A percentile compares a stretch with the other conserved stretches of the same genome.
phyloP scores from a whole-genome alignment of 2,329 filamentous ascomycete genomes.

The Magnaporthiopsis incrustans region DNA sequence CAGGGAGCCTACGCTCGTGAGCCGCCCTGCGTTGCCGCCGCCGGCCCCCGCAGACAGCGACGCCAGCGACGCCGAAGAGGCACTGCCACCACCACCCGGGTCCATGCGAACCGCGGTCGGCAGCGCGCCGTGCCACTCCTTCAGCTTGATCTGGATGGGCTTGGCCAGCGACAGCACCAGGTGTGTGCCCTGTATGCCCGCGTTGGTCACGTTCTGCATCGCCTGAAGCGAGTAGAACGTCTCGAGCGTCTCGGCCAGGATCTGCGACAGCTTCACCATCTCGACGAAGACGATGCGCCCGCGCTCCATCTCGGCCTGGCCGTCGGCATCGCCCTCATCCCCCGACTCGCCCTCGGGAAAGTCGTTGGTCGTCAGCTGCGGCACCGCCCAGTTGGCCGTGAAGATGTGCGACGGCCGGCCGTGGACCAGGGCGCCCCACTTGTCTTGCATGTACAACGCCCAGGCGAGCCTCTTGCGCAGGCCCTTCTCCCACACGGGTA shows the following conservation, averaged over 20 bases:
- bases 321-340: slow-evolving; percentile 43
- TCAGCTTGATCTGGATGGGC: slow-evolving; percentile 73
- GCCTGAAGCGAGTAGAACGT: slow-evolving; percentile 75
- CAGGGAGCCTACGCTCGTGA: slow-evolving; percentile 65
- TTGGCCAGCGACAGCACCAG: slow-evolving; percentile 69
- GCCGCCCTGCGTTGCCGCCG: slow-evolving; percentile 20
- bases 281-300: slow-evolving; percentile 65
- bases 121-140: slow-evolving; percentile 73
- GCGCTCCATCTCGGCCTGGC: slow-evolving; percentile 56
- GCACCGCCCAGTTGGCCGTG: slow-evolving; percentile 68
- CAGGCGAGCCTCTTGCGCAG: slow-evolving; percentile 54
- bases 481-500: slow-evolving; percentile 55
- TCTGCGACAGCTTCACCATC: slow-evolving; percentile 67
- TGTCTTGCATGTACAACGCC: slow-evolving; percentile 58
- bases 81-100: slow-evolving; percentile 14
- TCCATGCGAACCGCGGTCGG: slow-evolving; percentile 61
- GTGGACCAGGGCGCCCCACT: slow-evolving; percentile 78
- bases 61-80: slow-evolving; percentile 6
- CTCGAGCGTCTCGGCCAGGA: slow-evolving; percentile 72
- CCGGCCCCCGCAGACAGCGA: slow-evolving; percentile 31
- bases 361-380: slow-evolving; percentile 54
- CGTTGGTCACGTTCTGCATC: slow-evolving; percentile 58
- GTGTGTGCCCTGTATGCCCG: slow-evolving; percentile 62
- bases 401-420: slow-evolving; percentile 74
- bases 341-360: slow-evolving; percentile 62